Conservation (phyloP, 805 yeast species). For the Candida ascalaphidarum region DNA sequence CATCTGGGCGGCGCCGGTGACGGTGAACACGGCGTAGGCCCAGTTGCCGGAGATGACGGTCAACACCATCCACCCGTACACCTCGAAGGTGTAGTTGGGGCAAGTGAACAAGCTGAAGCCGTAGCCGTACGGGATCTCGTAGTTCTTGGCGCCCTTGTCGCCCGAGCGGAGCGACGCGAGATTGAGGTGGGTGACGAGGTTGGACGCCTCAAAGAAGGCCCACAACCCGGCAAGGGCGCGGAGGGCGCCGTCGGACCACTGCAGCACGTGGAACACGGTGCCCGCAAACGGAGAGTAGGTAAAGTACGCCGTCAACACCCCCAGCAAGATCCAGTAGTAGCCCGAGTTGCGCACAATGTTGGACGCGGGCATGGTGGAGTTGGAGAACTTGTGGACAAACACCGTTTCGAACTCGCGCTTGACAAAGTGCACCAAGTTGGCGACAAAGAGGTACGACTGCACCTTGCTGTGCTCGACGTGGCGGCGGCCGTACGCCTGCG, state of each 20-base stretch:
- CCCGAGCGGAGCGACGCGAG: slow-evolving; percentile 51
- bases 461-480: slow-evolving; percentile 32
- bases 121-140: slow-evolving; percentile 74
- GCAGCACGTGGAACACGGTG: slow-evolving; percentile 36
- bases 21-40: slow-evolving; percentile 62
- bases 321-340: slow-evolving; percentile 92
- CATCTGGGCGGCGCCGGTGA: slow-evolving; percentile 77
- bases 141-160: slow-evolving; percentile 42
- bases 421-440: slow-evolving; percentile 67
- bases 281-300: slow-evolving; percentile 25
- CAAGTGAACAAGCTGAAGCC: slow-evolving; percentile 76
- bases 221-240: slow-evolving; percentile 34
- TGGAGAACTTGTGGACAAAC: slow-evolving; percentile 77
- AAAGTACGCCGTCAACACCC: slow-evolving; percentile 46
- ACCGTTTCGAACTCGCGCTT: slow-evolving; percentile 88
- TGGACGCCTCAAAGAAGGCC: slow-evolving; percentile 61
- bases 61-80: slow-evolving; percentile 63
- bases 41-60: slow-evolving; percentile 70
- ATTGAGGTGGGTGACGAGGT: slow-evolving; percentile 61
- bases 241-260: slow-evolving; percentile 22
- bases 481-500: slow-evolving; percentile 16
- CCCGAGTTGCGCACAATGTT: slow-evolving; percentile 82
- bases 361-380: slow-evolving; percentile 86
- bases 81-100: slow-evolving; percentile 92
- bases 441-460: slow-evolving; percentile 44